Percentiles rank a stretch among this genome's conserved stretches.
Conservation (phyloP, 768 basidiomycete genomes). For the Boletus sensibilis region DNA sequence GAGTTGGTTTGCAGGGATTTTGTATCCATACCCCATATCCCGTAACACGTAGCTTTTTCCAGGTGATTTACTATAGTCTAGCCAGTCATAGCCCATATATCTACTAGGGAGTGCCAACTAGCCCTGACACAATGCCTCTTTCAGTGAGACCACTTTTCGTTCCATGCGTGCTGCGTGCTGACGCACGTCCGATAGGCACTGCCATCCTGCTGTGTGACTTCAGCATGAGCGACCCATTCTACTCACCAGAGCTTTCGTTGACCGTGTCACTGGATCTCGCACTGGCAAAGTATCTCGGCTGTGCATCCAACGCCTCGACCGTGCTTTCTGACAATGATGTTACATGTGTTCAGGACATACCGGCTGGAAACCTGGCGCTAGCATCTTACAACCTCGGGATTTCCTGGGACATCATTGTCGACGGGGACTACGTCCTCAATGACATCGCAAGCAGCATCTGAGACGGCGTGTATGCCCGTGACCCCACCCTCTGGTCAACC, state of each 20-base stretch:
- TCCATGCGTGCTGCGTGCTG: neutral
- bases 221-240: constrained; percentile 12
- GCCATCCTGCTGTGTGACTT: constrained; percentile 20
- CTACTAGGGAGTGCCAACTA: too few species aligned
- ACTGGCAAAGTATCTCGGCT: constrained; percentile 16
- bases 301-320: constrained; percentile 15
- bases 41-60: too few species aligned
- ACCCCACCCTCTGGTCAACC: constrained; percentile 20
- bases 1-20: too few species aligned
- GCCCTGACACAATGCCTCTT: too few species aligned
- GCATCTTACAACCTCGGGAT: constrained; percentile 9
- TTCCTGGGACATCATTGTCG: constrained; percentile 12
- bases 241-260: constrained; percentile 12
- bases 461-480: constrained; percentile 12
- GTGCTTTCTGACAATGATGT: neutral
- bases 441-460: constrained; percentile 15
- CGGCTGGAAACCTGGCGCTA: constrained; percentile 6
- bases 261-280: constrained; percentile 15
- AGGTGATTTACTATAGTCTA: too few species aligned
- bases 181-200: constrained; percentile 7
- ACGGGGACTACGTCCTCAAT: constrained; percentile 18
- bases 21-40: too few species aligned
- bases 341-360: constrained; percentile 5
- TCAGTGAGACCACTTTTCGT: neutral
- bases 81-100: too few species aligned